Evolutionary conservation across 1,284 basidiomycete species (phyloP), one percentile per base, ranked within the genome.

Genomic region (Ustilago lituana): DNA sequence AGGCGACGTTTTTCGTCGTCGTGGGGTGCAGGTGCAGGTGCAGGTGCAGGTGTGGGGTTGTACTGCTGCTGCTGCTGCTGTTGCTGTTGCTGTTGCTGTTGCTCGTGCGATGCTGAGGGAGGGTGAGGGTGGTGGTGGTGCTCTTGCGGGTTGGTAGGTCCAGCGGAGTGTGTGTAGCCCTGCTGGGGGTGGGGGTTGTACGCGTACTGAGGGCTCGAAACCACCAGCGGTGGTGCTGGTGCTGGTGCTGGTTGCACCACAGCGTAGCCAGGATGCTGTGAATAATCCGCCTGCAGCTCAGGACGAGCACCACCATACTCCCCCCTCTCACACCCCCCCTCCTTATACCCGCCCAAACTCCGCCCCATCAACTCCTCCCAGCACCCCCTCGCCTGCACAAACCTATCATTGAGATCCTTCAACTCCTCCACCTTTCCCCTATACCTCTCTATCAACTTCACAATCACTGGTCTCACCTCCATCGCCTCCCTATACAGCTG

Each of bases 381-480:
- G 44, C 92, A 91, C 4, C 88, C 88, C 17, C 91, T 85, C 7
- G 92, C 92, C 51, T 89, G 88, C 23, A 92, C 88, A 73, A 94
- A 94, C 11, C 88, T 91, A 83, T 93, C 92, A 78, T 93, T 93
- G 90, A 94, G 92, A 0, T 89, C 88, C 11, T 92, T 89, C 43
- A 94, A 85, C 82, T 94, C 92, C 31, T 72, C 62, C 37, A 82
- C 72, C 58, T 81, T 81, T 48, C 64, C 68, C 39, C 67, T 73
- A 83, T 99, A 98, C 84, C 95, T 95, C 81, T 97, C 93, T 74
- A 98, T 97, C 52, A 99, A 84, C 76, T 93, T 93, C 67, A 95
- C 93, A 67, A 98, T 96, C 86, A 93, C 94, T 3, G 93, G 93
- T 57, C 95, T 87, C 45, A 98, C 84, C 1, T 89, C 87, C 86